phyloP scores from a whole-genome alignment of 768 basidiomycete genomes.

The Tricholoma saponaceum region DNA sequence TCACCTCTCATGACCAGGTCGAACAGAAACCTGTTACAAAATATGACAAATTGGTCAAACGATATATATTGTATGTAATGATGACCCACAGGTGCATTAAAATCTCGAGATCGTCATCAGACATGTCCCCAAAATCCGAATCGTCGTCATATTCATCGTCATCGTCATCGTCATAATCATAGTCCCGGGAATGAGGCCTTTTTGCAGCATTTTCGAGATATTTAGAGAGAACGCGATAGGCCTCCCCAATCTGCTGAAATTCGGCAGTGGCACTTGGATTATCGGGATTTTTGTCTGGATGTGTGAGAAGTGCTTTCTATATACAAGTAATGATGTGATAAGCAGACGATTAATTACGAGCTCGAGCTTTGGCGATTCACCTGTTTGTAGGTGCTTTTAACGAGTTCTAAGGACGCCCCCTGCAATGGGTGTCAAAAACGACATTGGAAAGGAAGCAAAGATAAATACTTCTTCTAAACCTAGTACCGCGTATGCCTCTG shows the following conservation, averaged over 20 bases:
- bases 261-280: constrained; percentile 61
- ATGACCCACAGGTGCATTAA: constrained; percentile 13
- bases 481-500: constrained; percentile 38
- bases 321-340: background rate
- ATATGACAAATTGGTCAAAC: constrained; percentile 6
- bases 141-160: constrained; percentile 32
- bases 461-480: constrained; percentile 51
- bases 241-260: constrained; percentile 68
- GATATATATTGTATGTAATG: background rate
- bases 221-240: constrained; percentile 58
- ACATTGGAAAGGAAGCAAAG: background rate
- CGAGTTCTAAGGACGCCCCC: constrained; percentile 59
- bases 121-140: constrained; percentile 14
- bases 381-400: constrained; percentile 69
- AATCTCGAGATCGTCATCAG: background rate
- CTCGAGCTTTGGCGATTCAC: constrained; percentile 26
- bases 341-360: background rate
- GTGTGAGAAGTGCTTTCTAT: constrained; percentile 61
- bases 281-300: constrained; percentile 74
- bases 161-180: constrained; percentile 29
- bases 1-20: constrained; percentile 39
- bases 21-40: constrained; percentile 28
- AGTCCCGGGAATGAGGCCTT: constrained; percentile 2
- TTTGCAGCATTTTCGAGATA: constrained; percentile 40
- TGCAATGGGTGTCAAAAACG: constrained; percentile 19